Evolutionary conservation across 345 rosid species (phyloP).

Genomic region (Boechera stricta): DNA sequence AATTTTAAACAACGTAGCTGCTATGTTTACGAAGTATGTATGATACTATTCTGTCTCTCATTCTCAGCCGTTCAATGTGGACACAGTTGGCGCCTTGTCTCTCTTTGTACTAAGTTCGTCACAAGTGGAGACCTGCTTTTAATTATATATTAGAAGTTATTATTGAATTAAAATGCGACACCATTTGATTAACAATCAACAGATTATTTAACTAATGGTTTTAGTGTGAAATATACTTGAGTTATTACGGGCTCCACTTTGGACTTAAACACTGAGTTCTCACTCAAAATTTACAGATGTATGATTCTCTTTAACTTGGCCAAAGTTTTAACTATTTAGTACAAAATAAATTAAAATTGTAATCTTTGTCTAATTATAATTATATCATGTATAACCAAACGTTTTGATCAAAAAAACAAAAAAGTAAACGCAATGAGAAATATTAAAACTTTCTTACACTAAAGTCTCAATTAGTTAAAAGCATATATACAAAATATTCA

Average conservation of each 20-base stretch:
- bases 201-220: neutral
- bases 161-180: neutral
- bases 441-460: no score
- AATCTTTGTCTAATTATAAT: neutral
- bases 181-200: conserved; percentile 19
- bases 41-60: conserved; percentile 23
- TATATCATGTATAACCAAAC: neutral
- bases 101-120: conserved; percentile 41
- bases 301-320: conserved; percentile 5
- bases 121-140: conserved; percentile 43
- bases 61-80: conserved; percentile 45
- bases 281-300: conserved; percentile 26
- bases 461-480: no score
- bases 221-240: conserved; percentile 26
- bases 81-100: neutral
- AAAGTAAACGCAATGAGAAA: neutral
- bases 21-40: conserved; percentile 12
- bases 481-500: neutral
- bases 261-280: conserved; percentile 15
- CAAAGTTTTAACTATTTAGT: neutral
- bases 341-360: neutral
- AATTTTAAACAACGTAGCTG: conserved; percentile 7
- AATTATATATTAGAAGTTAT: neutral
- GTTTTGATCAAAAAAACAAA: neutral
- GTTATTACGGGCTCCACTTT: conserved; percentile 21